These are phyloP conservation scores for Bimuria novae-zelandiae DNA, from an alignment of 2,329 filamentous ascomycete genomes.

Conservation along the genomic window DNA sequence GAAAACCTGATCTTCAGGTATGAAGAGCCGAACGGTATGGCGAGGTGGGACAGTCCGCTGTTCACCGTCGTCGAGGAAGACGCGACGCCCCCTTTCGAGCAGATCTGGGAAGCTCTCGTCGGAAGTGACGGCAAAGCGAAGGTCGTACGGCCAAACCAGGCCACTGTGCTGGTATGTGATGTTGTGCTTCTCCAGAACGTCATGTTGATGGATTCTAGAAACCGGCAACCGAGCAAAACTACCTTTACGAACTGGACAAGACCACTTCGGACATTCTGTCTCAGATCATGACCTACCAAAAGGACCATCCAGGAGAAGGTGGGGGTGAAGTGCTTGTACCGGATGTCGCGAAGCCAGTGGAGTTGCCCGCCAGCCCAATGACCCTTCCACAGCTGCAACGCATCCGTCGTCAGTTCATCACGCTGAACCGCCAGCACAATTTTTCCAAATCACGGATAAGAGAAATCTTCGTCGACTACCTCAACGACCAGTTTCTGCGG, in stretches of 20 bases:
- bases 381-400: conserved; percentile 78
- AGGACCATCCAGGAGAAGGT: conserved; percentile 65
- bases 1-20: conserved; percentile 82
- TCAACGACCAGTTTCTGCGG: conserved; percentile 43
- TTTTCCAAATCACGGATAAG: conserved; percentile 47
- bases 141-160: conserved; percentile 72
- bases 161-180: conserved; percentile 64
- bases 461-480: conserved; percentile 47
- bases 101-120: conserved; percentile 74
- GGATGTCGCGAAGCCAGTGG: conserved; percentile 61
- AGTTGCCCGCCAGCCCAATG: conserved; percentile 68
- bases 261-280: conserved; percentile 78
- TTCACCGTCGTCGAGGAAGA: conserved; percentile 82
- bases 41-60: conserved; percentile 80
- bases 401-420: conserved; percentile 76
- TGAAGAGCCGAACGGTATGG: conserved; percentile 86
- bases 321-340: conserved; percentile 62
- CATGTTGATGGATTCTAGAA: conserved; percentile 47
- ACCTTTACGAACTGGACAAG: conserved; percentile 78
- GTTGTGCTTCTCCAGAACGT: not conserved
- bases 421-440: conserved; percentile 70
- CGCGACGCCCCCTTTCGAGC: conserved; percentile 66
- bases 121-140: conserved; percentile 66
- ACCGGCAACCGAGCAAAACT: conserved; percentile 67
- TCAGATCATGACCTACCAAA: conserved; percentile 69